phyloP scores from a whole-genome alignment of 345 rosid genomes.

The Reutealis trisperma region DNA sequence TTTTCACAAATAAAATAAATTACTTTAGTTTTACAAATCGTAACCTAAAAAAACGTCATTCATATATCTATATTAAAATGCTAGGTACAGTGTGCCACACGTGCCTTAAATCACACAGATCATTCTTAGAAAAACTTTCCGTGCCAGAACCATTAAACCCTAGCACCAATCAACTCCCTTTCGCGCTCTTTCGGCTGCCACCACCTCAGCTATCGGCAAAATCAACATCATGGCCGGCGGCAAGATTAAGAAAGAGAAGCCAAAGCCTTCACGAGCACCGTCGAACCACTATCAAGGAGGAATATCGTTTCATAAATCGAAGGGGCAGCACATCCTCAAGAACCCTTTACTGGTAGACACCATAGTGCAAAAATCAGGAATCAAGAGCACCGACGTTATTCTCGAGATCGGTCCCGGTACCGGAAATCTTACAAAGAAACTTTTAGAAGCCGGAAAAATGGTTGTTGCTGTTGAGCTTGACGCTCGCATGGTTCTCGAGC shows the following conservation, averaged over 20 bases:
- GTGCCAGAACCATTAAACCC: neutral
- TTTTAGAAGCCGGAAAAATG: constrained; percentile 77
- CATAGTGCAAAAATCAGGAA: constrained; percentile 83
- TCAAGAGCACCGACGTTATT: constrained; percentile 73
- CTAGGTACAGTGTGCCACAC: no score
- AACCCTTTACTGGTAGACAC: constrained; percentile 81
- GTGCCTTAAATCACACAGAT: no score
- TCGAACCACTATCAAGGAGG: constrained; percentile 82
- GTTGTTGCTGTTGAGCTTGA: constrained; percentile 89
- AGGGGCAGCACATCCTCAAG: constrained; percentile 88
- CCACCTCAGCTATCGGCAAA: neutral
- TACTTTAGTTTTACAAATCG: no score
- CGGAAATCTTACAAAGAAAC: constrained; percentile 91
- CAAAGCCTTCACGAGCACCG: constrained; percentile 48
- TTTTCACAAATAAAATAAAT: no score
- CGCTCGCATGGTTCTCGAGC: constrained; percentile 92
- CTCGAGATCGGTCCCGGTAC: constrained; percentile 96
- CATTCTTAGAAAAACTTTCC: no score
- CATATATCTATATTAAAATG: no score
- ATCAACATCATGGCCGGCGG: constrained; percentile 68
- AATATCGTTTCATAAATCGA: constrained; percentile 81
- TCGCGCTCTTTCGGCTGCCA: neutral
- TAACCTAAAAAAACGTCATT: no score
- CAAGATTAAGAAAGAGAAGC: constrained; percentile 71
- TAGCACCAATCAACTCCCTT: no score